Conservation (phyloP, 805 yeast species). For the Starmerella roubikii region DNA sequence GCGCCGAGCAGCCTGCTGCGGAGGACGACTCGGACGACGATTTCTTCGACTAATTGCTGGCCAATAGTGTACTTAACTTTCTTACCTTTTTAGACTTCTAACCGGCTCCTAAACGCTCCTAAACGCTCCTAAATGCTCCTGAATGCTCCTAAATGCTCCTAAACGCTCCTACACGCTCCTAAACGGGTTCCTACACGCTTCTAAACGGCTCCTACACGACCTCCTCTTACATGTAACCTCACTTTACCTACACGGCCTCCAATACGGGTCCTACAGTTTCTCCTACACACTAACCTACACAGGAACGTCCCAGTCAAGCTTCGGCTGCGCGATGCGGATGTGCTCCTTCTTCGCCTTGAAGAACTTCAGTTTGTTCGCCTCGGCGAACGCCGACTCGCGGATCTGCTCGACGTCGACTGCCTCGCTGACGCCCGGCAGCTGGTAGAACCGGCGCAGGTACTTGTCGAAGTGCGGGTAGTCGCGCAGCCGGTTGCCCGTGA, state of each 20-base stretch:
- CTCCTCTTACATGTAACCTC: too few species aligned
- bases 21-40: conserved; percentile 27
- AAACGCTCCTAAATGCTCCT: too few species aligned
- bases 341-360: background rate
- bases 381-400: background rate
- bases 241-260: too few species aligned
- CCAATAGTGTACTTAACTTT: too few species aligned
- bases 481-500: conserved; percentile 63
- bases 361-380: background rate
- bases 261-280: too few species aligned
- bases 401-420: background rate
- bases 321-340: conserved; percentile 5
- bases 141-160: too few species aligned
- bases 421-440: conserved; percentile 1
- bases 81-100: too few species aligned
- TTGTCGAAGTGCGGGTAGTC: conserved; percentile 64
- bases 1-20: background rate
- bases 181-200: too few species aligned
- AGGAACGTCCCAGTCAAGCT: conserved; percentile 6
- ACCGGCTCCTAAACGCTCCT: too few species aligned
- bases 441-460: conserved; percentile 67
- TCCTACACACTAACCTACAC: too few species aligned
- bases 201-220: too few species aligned
- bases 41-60: conserved; percentile 31
- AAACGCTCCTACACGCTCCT: too few species aligned